Evolutionary conservation across 176 grass and related monocot genomes (phyloP).

Genomic region (Panicum miliaceum): DNA sequence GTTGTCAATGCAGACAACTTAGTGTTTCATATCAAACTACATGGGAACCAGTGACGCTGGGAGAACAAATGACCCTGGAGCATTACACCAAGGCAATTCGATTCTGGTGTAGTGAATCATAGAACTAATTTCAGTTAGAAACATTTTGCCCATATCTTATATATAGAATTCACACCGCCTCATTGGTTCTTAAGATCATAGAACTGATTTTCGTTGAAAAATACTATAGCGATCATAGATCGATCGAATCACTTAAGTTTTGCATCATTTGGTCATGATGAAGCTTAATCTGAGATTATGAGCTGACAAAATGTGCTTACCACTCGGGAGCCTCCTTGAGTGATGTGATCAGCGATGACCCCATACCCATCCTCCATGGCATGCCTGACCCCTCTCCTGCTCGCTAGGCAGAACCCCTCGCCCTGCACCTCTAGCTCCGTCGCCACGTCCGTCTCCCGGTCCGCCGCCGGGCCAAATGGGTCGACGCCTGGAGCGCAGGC

Average conservation of each 20-base stretch:
- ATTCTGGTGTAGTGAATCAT: no score
- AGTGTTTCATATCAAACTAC: no score
- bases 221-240: no score
- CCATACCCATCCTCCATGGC: conserved; percentile 83
- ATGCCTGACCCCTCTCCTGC: conserved; percentile 60
- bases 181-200: not conserved
- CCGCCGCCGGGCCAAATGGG: conserved; percentile 30
- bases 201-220: no score
- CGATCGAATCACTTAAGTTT: no score
- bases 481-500: not conserved
- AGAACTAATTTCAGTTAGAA: not conserved
- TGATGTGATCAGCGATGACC: conserved; percentile 21
- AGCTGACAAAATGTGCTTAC: conserved; percentile 41
- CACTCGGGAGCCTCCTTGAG: conserved; percentile 44
- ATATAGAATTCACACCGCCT: not conserved
- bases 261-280: no score
- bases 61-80: no score
- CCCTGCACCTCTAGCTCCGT: conserved; percentile 53
- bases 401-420: conserved; percentile 58
- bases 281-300: not conserved
- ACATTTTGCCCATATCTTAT: not conserved
- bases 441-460: conserved; percentile 31
- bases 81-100: no score
- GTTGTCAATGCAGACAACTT: no score
- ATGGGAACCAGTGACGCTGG: no score